Conservation (phyloP, 371 early-diverging fungal species). For the Rhizopus sp. region DNA sequence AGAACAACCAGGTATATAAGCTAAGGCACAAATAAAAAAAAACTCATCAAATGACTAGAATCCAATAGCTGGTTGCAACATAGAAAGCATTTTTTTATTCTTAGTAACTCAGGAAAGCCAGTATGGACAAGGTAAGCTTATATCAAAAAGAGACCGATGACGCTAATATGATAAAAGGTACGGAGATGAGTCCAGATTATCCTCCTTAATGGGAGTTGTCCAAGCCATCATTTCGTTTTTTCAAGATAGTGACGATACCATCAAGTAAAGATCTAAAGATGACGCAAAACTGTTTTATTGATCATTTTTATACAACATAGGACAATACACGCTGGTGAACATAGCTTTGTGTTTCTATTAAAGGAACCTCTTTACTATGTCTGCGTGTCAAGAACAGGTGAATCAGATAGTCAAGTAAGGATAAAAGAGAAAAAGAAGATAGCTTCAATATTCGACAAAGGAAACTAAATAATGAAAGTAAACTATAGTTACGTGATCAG, state of each 20-base stretch:
- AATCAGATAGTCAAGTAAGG: slow-evolving; percentile 76
- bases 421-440: background rate
- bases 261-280: slow-evolving; percentile 50
- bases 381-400: slow-evolving; percentile 79
- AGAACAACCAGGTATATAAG: slow-evolving; percentile 11
- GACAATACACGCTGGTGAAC: slow-evolving; percentile 75
- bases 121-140: slow-evolving; percentile 68
- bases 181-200: slow-evolving; percentile 89
- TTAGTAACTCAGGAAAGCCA: slow-evolving; percentile 89
- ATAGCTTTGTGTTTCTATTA: slow-evolving; percentile 82
- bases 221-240: slow-evolving; percentile 92
- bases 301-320: slow-evolving; percentile 26
- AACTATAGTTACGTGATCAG: slow-evolving; percentile 74
- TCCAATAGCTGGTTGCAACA: slow-evolving; percentile 58
- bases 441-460: background rate
- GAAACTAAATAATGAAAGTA: background rate
- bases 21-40: slow-evolving; percentile 4
- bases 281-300: background rate
- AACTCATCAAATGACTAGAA: slow-evolving; percentile 12
- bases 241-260: slow-evolving; percentile 78
- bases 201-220: slow-evolving; percentile 88
- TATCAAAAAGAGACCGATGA: background rate
- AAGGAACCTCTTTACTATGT: slow-evolving; percentile 86
- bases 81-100: slow-evolving; percentile 80
- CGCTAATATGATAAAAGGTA: slow-evolving; percentile 50